Conservation (phyloP, 441 rosid genomes). For the Gossypium trilobum region DNA sequence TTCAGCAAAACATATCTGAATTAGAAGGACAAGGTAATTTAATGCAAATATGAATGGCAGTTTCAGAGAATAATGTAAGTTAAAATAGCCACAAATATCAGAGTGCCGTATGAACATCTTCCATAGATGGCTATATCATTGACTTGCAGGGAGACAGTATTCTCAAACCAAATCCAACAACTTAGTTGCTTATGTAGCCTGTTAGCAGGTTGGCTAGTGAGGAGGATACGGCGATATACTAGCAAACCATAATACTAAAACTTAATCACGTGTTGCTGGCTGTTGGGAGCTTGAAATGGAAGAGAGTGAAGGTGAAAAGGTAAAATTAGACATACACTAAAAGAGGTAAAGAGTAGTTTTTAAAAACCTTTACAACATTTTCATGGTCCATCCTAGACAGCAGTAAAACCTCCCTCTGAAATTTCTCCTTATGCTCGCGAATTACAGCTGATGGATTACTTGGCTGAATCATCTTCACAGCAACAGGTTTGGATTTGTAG, state of each 20-base stretch:
- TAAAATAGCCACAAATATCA: neutral
- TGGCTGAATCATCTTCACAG: conserved; percentile 52
- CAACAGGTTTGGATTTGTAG: conserved; percentile 30
- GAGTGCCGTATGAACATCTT: neutral
- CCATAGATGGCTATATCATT: neutral
- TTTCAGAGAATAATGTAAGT: neutral
- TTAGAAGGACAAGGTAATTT: conserved; percentile 2
- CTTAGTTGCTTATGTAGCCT: neutral
- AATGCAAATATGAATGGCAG: neutral
- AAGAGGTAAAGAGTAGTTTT: neutral
- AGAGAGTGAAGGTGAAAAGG: neutral
- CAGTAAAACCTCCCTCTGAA: conserved; percentile 48
- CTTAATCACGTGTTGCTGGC: neutral
- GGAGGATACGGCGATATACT: neutral
- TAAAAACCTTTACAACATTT: conserved; percentile 47
- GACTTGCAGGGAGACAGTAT: neutral
- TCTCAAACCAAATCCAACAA: neutral
- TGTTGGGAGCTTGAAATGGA: neutral
- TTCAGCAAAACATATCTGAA: conserved; percentile 7
- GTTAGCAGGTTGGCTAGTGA: neutral
- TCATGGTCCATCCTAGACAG: conserved; percentile 42
- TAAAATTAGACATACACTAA: neutral
- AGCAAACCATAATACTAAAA: neutral
- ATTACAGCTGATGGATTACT: conserved; percentile 26
- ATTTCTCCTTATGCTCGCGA: conserved; percentile 30